phyloP scores from a whole-genome alignment of 345 rosid species.

The Syzygium aromaticum region DNA sequence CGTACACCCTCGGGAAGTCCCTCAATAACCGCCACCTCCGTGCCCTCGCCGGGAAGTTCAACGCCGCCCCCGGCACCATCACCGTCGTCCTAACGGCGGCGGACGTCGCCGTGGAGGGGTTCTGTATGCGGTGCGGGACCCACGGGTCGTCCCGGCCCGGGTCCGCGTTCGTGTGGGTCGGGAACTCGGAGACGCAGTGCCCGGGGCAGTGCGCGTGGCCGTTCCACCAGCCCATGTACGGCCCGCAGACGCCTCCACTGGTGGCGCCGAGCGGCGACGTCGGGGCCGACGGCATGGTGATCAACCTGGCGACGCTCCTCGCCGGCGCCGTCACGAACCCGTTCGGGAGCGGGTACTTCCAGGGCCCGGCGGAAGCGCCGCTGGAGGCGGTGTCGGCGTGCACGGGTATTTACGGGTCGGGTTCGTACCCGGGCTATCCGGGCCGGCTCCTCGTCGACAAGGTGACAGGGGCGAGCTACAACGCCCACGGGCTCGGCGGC shows the following conservation, averaged over 20 bases:
- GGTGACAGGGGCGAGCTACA: constrained; percentile 67
- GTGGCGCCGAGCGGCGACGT: constrained; percentile 88
- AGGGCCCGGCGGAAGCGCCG: constrained; percentile 64
- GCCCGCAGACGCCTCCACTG: constrained; percentile 80
- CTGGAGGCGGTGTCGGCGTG: constrained; percentile 72
- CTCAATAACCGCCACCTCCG: constrained; percentile 37
- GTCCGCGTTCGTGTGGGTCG: constrained; percentile 61
- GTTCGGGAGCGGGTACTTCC: constrained; percentile 56
- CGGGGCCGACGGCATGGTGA: constrained; percentile 89
- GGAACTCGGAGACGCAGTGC: constrained; percentile 80
- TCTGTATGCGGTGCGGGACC: constrained; percentile 79
- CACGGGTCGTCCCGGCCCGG: constrained; percentile 39
- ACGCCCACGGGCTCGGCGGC: constrained; percentile 55
- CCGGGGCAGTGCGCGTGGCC: constrained; percentile 98
- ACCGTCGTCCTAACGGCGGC: constrained; percentile 65
- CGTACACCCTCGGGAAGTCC: constrained; percentile 53
- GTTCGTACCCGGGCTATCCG: constrained; percentile 79
- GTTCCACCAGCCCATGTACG: constrained; percentile 90
- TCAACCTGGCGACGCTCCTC: constrained; percentile 66
- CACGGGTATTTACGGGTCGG: constrained; percentile 71
- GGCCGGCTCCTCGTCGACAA: constrained; percentile 59
- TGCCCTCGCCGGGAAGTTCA: constrained; percentile 46
- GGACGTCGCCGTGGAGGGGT: constrained; percentile 73
- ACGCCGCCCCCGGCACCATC: constrained; percentile 19
- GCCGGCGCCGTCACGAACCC: constrained; percentile 83